Conservation (phyloP, 2,329 filamentous ascomycete species). For the Lecanoromycetidae sp. region DNA sequence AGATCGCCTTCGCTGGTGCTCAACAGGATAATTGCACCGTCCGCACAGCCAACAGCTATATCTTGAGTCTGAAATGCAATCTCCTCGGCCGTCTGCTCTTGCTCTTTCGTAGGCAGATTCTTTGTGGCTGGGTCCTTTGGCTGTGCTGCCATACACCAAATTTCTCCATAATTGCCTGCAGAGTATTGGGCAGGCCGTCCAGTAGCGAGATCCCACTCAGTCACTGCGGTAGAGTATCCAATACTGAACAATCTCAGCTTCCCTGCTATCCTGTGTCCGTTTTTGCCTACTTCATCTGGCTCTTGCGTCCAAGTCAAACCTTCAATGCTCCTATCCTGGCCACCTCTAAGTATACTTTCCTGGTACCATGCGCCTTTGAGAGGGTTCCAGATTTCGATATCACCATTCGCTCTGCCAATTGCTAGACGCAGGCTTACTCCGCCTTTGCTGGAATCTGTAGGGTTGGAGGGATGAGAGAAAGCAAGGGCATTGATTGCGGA, state of each 20-base stretch:
- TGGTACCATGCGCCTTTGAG: conserved; percentile 73
- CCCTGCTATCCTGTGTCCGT: conserved; percentile 53
- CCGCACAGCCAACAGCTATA: conserved; percentile 78
- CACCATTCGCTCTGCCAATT: conserved; percentile 82
- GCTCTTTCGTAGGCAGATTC: conserved; percentile 22
- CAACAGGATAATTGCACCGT: conserved; percentile 78
- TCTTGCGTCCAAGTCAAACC: conserved; percentile 86
- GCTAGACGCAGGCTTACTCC: conserved; percentile 62
- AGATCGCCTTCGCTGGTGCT: conserved; percentile 77
- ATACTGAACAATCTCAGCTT: conserved; percentile 87
- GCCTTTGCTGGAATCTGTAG: conserved; percentile 34
- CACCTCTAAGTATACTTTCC: conserved; percentile 73
- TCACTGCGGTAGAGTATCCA: conserved; percentile 81
- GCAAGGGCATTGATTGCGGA: conserved; percentile 89
- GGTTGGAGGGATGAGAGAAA: conserved; percentile 63
- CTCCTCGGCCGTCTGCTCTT: conserved; percentile 26
- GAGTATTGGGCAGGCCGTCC: conserved; percentile 69
- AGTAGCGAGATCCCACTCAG: conserved; percentile 83
- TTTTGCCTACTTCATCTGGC: conserved; percentile 50
- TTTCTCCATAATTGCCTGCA: conserved; percentile 85
- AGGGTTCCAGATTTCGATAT: conserved; percentile 97
- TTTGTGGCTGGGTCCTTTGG: conserved; percentile 41
- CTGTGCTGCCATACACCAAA: conserved; percentile 91
- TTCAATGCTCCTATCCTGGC: conserved; percentile 76
- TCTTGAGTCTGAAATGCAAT: conserved; percentile 38